phyloP scores from a whole-genome alignment of 2,329 filamentous ascomycete species.

The Ophiosphaerella herpotricha region DNA sequence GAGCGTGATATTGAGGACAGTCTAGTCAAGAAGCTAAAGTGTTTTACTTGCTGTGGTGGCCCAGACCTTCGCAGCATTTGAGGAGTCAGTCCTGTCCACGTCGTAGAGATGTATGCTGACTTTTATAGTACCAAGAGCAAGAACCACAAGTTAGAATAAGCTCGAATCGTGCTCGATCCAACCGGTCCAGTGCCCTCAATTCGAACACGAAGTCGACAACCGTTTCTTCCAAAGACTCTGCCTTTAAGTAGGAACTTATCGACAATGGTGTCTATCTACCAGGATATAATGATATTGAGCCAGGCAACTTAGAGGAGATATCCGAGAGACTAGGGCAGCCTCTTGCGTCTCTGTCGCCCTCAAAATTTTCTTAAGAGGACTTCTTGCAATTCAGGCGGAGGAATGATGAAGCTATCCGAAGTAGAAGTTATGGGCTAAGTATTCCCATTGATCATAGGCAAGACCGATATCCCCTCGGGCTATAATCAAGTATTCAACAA shows the following conservation, averaged over 20 bases:
- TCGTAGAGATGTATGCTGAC: constrained; percentile 4
- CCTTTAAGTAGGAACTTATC: constrained; percentile 12
- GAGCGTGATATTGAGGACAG: constrained; percentile 3
- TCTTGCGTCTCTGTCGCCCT: constrained; percentile 6
- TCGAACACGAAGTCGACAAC: constrained; percentile 8
- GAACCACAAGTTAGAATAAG: constrained; percentile 11
- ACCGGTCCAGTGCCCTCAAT: constrained; percentile 6
- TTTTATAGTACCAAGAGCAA: constrained; percentile 11
- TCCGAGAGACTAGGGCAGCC: constrained; percentile 8
- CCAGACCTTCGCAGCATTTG: constrained; percentile 10
- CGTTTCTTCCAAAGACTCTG: constrained; percentile 9
- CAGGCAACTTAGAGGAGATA: constrained; percentile 16
- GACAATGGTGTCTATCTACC: constrained; percentile 9
- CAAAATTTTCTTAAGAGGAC: constrained; percentile 6
- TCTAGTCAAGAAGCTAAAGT: constrained; percentile 10
- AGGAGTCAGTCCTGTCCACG: constrained; percentile 7
- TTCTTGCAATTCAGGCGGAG: constrained; percentile 19
- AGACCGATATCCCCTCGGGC: constrained; percentile 9
- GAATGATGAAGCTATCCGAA: constrained; percentile 17
- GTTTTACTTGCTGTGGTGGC: constrained; percentile 16
- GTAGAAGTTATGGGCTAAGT: constrained; percentile 14
- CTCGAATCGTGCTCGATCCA: constrained; percentile 5
- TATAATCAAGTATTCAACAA: constrained; percentile 38
- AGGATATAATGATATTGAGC: too few species aligned
- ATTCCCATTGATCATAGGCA: constrained; percentile 17